phyloP scores from a whole-genome alignment of 495 filamentous ascomycete species.

The Neurospora cerealis region DNA sequence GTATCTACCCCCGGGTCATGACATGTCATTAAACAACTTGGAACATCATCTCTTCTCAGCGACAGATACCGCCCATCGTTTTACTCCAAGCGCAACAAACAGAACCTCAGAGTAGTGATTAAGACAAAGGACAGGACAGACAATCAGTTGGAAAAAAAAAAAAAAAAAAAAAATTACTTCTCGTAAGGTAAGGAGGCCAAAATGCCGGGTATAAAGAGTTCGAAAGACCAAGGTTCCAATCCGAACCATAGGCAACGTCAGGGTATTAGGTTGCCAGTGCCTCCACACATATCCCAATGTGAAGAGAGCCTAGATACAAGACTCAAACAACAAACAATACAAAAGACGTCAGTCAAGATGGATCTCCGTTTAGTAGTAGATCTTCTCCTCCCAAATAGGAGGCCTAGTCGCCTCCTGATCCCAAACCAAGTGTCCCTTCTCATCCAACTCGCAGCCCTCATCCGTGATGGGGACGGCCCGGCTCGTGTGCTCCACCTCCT shows the following conservation, averaged over 20 bases:
- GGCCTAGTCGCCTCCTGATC: conserved; percentile 59
- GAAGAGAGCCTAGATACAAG: not conserved
- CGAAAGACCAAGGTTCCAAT: not conserved
- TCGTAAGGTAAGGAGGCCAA: not conserved
- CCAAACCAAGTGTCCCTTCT: conserved; percentile 73
- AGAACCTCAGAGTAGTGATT: not conserved
- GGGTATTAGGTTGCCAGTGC: not conserved
- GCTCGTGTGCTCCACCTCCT: conserved; percentile 64
- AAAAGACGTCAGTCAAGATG: not conserved
- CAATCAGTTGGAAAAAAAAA: not conserved
- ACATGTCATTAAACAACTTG: not conserved
- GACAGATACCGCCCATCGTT: not conserved
- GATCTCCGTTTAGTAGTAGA: conserved; percentile 32
- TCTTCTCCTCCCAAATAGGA: conserved; percentile 71
- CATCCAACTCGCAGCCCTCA: conserved; percentile 70
- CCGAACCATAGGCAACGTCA: not conserved
- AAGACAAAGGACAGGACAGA: not conserved
- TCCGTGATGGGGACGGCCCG: conserved; percentile 73
- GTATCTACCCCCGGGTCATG: not conserved
- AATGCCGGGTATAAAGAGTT: not conserved
- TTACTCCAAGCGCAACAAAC: not conserved
- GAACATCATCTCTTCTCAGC: not conserved
- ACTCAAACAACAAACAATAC: not conserved
- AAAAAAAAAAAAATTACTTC: not conserved
- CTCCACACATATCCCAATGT: not conserved